Percentiles rank a stretch among this genome's conserved stretches.
phyloP scores from a whole-genome alignment of 305 asterid genomes.

The Fraxinus ornus region DNA sequence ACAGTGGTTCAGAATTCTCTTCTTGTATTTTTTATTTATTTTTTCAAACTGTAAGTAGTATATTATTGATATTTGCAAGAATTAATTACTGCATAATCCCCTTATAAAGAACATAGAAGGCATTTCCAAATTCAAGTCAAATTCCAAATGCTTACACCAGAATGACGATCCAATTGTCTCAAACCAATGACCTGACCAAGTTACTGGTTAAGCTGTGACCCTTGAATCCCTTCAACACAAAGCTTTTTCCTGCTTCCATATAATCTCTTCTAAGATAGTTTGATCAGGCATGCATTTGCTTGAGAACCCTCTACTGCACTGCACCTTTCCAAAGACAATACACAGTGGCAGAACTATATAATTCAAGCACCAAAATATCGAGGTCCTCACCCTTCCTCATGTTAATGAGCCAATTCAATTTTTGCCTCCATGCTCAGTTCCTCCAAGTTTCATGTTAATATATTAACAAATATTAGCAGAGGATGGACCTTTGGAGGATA shows the following conservation, averaged over 20 bases:
- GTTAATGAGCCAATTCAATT: background rate
- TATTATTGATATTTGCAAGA: background rate
- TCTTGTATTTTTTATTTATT: too few species aligned
- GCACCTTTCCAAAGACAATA: background rate
- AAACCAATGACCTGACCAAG: background rate
- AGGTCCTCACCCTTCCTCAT: background rate
- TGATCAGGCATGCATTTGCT: background rate
- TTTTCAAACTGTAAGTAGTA: background rate
- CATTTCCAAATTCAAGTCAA: background rate
- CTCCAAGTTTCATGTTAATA: background rate
- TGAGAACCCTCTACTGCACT: background rate
- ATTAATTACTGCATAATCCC: background rate
- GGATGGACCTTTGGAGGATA: background rate
- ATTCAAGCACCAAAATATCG: background rate
- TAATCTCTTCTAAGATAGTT: background rate
- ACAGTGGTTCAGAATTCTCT: background rate
- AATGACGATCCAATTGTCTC: background rate
- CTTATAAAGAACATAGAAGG: background rate
- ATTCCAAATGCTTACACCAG: background rate
- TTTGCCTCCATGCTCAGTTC: background rate
- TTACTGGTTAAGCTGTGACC: background rate
- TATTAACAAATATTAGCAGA: background rate
- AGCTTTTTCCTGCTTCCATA: background rate
- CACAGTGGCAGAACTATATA: background rate
- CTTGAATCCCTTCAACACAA: background rate